Percentiles rank a stretch among this genome's conserved stretches.
phyloP scores from a whole-genome alignment of 2,329 filamentous ascomycete species.

The Xenoacremonium recifei region DNA sequence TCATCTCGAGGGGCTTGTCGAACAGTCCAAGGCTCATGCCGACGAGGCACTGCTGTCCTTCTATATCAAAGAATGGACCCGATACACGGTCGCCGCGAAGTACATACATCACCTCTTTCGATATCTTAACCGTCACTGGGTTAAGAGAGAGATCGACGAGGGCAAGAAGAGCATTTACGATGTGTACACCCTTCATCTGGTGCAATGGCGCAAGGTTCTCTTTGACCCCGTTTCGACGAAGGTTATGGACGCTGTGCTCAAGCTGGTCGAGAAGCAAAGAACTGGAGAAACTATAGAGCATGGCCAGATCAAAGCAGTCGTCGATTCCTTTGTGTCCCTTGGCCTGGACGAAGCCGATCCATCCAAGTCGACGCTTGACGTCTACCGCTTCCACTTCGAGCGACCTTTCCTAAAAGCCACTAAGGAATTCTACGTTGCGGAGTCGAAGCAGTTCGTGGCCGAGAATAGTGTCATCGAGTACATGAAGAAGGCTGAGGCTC shows the following conservation, averaged over 20 bases:
- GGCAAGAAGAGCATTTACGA: slow-evolving; percentile 98
- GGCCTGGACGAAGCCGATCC: slow-evolving; percentile 92
- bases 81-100: slow-evolving; percentile 93
- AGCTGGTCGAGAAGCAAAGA: slow-evolving; percentile 93
- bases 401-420: slow-evolving; percentile 87
- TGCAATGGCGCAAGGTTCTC: slow-evolving; percentile 91
- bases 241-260: slow-evolving; percentile 93
- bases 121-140: slow-evolving; percentile 97
- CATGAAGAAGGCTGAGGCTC: slow-evolving; percentile 97
- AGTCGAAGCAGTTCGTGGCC: slow-evolving; percentile 90
- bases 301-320: slow-evolving; percentile 92
- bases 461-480: slow-evolving; percentile 98
- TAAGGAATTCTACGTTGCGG: slow-evolving; percentile 80
- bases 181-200: slow-evolving; percentile 93
- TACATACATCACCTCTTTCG: slow-evolving; percentile 97
- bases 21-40: slow-evolving; percentile 72
- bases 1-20: slow-evolving; percentile 71
- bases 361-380: slow-evolving; percentile 90
- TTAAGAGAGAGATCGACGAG: slow-evolving; percentile 97
- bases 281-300: slow-evolving; percentile 98
- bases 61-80: slow-evolving; percentile 95
- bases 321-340: slow-evolving; percentile 93
- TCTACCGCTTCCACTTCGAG: slow-evolving; percentile 92
- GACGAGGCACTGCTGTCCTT: slow-evolving; percentile 89
- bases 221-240: slow-evolving; percentile 80